Evolutionary conservation across 163 green algal genomes (phyloP), one percentile per base, ranked within the genome.

Genomic region (Scenedesmus sp.): DNA sequence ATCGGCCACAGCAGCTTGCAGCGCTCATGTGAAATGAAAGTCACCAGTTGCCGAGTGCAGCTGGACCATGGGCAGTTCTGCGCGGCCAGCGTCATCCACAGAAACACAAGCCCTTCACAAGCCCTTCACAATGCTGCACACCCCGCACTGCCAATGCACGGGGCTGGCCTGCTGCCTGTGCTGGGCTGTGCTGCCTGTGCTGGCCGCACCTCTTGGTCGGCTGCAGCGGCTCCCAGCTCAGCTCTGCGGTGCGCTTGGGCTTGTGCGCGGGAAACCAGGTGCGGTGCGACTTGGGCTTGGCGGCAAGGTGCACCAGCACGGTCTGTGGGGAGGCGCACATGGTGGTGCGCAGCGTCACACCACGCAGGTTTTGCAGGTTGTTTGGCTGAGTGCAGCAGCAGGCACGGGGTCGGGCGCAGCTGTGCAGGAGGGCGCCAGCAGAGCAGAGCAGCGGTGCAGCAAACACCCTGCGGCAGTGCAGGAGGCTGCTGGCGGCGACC

Each of bases 211-310:
- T 76, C 42, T 91, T 91, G 49, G 56, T 49, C 10, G 78, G 87
- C 30, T 42, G 78, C 42, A 87, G 78, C 5, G 87, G 87, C 44
- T 91, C 56, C 87, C 87, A 91, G 78, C 37, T 43, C 2, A 91
- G 78, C 61, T 91, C 79, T 42, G 12, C 26, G 0, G 72, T 13
- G 1, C 78, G 87, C 43, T 51, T 81, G 51, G 51, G 33, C 51
- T 81, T 81, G 53, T 86, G 78, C 20, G 42, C 53, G 4, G 87
- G 87, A 56, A 91, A 91, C 87, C 87, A 91, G 37, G 44, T 44
- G 16, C 59, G 40, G 40, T 86, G n/a, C 2, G 53, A 81, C 78
- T 87, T 91, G 85, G 72, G 16, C 87, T 91, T 91, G 78, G 87
- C 35, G 10, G 78, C 56, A 9, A 91, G 87, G 56, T 91, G 78